Base-by-base conservation (phyloP, 805 yeast genomes). In the Kluyveromyces nonfermentans region DNA sequence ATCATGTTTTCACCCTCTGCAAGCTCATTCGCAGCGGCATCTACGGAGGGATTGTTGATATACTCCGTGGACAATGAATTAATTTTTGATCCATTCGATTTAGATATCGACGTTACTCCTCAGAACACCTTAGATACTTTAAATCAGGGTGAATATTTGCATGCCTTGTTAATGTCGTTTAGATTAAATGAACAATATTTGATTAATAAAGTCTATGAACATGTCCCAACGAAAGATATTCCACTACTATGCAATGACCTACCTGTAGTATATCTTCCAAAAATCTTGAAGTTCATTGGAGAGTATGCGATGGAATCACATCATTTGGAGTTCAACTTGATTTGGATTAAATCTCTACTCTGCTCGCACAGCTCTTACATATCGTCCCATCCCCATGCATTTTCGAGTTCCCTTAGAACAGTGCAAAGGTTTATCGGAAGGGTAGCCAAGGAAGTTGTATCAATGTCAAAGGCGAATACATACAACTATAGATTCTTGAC, bases 91-190 rank as follows among this genome's bases (percentile, higher is more conserved):
- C 98, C 98, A 30, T 86, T 86, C 60, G 97, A 93, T 62, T 72
- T 93, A 58, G 97, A 90, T 59, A 70, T 88, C 38, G 97, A 93
- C 54, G 78, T 90, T 22, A 93, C 98, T 0, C 94, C 96, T 1
- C 84, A 78, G 37, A 68, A 84, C 5, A 82, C 88, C 0, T 46
- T 77, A 30, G 82, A 77, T 43, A 74, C 78, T 6, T 66, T 89
- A 35, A 51, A 66, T 7, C 82, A 78, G 40, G 69, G 67, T 44
- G 67, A 72, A 34, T 86, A 78, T 60, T 67, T 89, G 53, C 76
- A 77, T 34, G 90, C 97, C 0, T 64, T 90, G 46, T 85, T 89
- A 12, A 88, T 93, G 97, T 78, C 97, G 0, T 88, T 93, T 73
- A 74, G 98, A 62, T 72, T 93, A 47, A 93, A 93, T 59, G 98